Evolutionary conservation across 768 basidiomycete species (phyloP).

Genomic region (Kwoniella bestiolae): DNA sequence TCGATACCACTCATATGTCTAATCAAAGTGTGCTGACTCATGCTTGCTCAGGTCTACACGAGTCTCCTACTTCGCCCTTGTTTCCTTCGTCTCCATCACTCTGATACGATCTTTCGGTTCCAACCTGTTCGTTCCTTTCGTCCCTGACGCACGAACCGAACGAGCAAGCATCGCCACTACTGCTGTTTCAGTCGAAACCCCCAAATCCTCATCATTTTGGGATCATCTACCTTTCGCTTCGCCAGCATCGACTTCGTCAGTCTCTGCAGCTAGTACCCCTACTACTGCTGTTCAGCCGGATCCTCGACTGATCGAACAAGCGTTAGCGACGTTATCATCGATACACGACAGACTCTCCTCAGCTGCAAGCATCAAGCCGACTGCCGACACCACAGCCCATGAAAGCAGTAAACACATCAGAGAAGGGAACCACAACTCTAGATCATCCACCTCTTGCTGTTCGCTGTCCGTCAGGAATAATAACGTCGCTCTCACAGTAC

Average conservation of each 20-base stretch:
- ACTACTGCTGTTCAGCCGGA: constrained; percentile 8
- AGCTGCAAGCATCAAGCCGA: not conserved
- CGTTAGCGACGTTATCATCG: constrained; percentile 22
- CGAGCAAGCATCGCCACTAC: not conserved
- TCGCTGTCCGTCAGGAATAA: constrained; percentile 14
- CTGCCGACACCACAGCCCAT: constrained; percentile 5
- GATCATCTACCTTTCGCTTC: constrained; percentile 10
- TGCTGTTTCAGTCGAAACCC: not conserved
- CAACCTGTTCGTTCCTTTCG: not conserved
- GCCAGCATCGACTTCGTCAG: not conserved
- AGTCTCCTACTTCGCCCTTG: constrained; percentile 23
- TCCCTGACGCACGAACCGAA: not conserved
- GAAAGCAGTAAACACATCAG: not conserved
- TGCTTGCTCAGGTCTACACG: constrained; percentile 5
- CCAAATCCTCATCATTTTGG: constrained; percentile 18
- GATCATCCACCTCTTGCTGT: constrained; percentile 18
- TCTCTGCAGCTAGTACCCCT: not conserved
- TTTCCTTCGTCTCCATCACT: constrained; percentile 19
- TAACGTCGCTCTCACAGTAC: constrained; percentile 24
- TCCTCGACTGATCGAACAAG: constrained; percentile 21
- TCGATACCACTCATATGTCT: not conserved
- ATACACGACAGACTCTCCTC: constrained; percentile 10
- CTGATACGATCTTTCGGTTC: constrained; percentile 21
- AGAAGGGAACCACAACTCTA: not conserved
- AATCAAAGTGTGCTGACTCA: not conserved